These are phyloP conservation scores for Gyromitra esculenta DNA, from an alignment of 2,329 filamentous ascomycete genomes.

Conservation along the genomic window DNA sequence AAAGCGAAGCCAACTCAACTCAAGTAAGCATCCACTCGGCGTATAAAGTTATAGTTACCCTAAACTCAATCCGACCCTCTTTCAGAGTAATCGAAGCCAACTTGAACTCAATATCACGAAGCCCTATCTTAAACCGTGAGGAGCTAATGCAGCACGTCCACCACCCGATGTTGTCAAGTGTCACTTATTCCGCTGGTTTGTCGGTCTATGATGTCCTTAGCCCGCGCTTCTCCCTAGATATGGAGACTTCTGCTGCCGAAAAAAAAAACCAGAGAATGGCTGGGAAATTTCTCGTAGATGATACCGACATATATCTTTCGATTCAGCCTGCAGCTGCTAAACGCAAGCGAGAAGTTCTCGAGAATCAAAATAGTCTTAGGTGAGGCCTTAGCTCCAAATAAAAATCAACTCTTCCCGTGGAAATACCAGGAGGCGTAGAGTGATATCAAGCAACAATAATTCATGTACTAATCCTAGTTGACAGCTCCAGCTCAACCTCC, in stretches of 20 bases:
- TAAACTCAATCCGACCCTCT: slow-evolving; percentile 8
- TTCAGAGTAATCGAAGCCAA: slow-evolving; percentile 71
- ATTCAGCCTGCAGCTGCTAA: not conserved
- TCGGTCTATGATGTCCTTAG: not conserved
- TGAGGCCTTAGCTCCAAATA: not conserved
- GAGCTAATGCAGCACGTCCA: slow-evolving; percentile 75
- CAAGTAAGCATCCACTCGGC: slow-evolving; percentile 60
- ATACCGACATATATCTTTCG: not conserved
- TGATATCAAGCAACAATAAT: not conserved
- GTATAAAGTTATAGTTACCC: not conserved
- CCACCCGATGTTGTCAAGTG: slow-evolving; percentile 67
- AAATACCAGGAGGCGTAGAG: not conserved
- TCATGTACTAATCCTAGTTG: not conserved
- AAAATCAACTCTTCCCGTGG: not conserved
- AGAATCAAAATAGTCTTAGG: not conserved
- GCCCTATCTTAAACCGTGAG: slow-evolving; percentile 73
- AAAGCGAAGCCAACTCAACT: slow-evolving; percentile 68
- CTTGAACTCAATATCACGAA: slow-evolving; percentile 74
- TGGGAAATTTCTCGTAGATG: not conserved
- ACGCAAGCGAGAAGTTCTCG: not conserved
- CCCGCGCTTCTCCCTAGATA: not conserved
- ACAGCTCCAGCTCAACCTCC: not conserved
- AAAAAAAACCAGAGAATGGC: not conserved
- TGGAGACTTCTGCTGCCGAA: not conserved
- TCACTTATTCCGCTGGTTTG: slow-evolving; percentile 58